Evolutionary conservation across 768 basidiomycete species (phyloP).

Genomic region (Candolleomyces aberdarensis): DNA sequence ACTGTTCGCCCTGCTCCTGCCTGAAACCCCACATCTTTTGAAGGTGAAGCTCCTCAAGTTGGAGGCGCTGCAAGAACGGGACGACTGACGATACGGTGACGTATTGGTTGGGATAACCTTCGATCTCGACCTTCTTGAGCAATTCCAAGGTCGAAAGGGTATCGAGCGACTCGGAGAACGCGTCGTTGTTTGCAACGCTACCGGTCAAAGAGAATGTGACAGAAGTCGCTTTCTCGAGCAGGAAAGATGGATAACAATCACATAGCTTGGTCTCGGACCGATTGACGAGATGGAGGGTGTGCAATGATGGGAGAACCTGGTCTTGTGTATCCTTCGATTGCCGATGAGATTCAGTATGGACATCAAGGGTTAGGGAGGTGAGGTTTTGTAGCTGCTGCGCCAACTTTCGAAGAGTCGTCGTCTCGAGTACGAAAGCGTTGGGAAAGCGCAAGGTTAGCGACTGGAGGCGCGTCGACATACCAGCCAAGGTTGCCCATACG

Average conservation of each 20-base stretch:
- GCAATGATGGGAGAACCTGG: neutral
- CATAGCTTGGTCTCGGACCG: neutral
- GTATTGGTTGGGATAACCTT: no score
- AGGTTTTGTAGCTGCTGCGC: neutral
- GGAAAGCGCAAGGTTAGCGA: neutral
- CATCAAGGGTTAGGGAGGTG: neutral
- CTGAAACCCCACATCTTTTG: neutral
- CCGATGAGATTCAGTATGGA: neutral
- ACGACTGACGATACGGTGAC: neutral
- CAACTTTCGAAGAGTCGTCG: neutral
- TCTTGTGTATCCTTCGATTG: neutral
- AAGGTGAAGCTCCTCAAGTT: neutral
- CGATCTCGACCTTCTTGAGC: neutral
- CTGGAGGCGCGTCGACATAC: neutral
- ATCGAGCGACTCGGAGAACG: neutral
- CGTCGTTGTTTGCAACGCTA: neutral
- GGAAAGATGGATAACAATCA: neutral
- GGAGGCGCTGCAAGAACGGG: neutral
- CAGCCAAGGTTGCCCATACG: neutral
- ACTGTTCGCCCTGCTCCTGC: neutral
- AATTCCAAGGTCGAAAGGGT: neutral
- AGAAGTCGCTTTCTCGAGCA: neutral
- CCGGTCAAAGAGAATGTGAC: neutral
- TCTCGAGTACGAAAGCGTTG: neutral
- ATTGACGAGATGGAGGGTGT: neutral